Base-by-base conservation (phyloP, 1,284 basidiomycete genomes). In the Mycena citricolor region DNA sequence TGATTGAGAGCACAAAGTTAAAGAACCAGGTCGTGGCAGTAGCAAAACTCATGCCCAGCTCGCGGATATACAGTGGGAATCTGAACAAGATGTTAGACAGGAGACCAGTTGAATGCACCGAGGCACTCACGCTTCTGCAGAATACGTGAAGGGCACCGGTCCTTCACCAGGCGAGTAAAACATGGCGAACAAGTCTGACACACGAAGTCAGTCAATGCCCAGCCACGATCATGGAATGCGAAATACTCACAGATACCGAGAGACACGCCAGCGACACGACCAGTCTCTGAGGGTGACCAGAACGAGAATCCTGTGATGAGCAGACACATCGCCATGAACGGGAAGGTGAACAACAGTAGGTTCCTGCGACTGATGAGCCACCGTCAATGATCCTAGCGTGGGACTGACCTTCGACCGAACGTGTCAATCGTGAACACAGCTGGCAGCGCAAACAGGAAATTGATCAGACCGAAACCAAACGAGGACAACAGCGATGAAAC, bases 21-120 rank as follows among this genome's bases (percentile, higher is more conserved):
- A 81, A 83, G 65, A 82, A 79, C 82, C 81, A 85, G 2, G 71
- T 67, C 12, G 76, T 69, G 3, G 81, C 71, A 0, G 81, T 83
- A 7, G 82, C 78, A 55, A 76, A 79, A 7, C 74, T 74, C 85
- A 86, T 86, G 37, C 86, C 86, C 16, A 83, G 65, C 50, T 86
- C 81, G 61, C 86, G 81, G 37, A 86, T 72, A 59, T 83, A 81
- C 5, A 88, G 70, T 4, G 83, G 85, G 70, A 81, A 87, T 83
- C 84, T n/a, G 0, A 6, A 41, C 8, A 13, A 16, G 7, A 16
- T n/a, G n/a, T n/a, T 16, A 32, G 31, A 11, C 26, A 11, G 11
- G 26, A n/a, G n/a, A 11, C 26, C 26, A 29, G 26, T 25, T 10
- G 11, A 39, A 13, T 7, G 13, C n/a, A 11, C 8, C 13, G 32